Evolutionary conservation across 441 rosid species (phyloP).

Genomic region (Sinapis alba): DNA sequence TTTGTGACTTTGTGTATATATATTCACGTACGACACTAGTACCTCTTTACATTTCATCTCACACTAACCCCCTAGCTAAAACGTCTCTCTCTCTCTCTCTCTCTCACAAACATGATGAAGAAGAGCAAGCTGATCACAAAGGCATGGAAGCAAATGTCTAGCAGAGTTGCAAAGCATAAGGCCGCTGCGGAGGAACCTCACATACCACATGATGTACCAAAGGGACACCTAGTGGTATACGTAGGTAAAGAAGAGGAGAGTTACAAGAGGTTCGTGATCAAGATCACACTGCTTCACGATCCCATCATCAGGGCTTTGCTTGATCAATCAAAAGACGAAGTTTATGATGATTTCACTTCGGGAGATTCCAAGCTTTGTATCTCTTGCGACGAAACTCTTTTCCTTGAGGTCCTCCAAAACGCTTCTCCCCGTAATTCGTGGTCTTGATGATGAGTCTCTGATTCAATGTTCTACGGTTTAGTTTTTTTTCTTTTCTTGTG

Average conservation of each 20-base stretch:
- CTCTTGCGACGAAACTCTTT: conserved; percentile 34
- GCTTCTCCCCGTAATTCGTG: conserved; percentile 31
- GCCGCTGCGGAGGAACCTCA: conserved; percentile 9
- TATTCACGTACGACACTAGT: conserved; percentile 37
- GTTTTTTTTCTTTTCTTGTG: neutral
- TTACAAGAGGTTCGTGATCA: conserved; percentile 41
- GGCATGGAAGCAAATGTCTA: conserved; percentile 41
- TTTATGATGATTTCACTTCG: conserved; percentile 37
- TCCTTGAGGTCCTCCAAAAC: conserved; percentile 31
- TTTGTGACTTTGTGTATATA: conserved; percentile 24
- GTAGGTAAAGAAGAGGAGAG: conserved; percentile 36
- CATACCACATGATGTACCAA: conserved; percentile 41
- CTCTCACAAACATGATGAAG: conserved; percentile 5
- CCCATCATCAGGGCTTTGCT: conserved; percentile 40
- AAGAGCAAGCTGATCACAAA: conserved; percentile 37
- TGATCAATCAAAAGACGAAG: conserved; percentile 36
- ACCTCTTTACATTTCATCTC: conserved; percentile 24
- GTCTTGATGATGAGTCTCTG: conserved; percentile 19
- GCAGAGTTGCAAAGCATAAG: conserved; percentile 14
- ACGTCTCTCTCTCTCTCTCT: conserved; percentile 16
- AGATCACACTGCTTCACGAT: conserved; percentile 34
- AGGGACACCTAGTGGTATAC: conserved; percentile 41
- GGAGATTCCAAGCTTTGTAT: conserved; percentile 39
- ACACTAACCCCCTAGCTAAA: conserved; percentile 18
- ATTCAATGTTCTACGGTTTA: neutral